Base-by-base conservation (phyloP, 176 grass and related monocot species). In the Phoenix roebelenii region DNA sequence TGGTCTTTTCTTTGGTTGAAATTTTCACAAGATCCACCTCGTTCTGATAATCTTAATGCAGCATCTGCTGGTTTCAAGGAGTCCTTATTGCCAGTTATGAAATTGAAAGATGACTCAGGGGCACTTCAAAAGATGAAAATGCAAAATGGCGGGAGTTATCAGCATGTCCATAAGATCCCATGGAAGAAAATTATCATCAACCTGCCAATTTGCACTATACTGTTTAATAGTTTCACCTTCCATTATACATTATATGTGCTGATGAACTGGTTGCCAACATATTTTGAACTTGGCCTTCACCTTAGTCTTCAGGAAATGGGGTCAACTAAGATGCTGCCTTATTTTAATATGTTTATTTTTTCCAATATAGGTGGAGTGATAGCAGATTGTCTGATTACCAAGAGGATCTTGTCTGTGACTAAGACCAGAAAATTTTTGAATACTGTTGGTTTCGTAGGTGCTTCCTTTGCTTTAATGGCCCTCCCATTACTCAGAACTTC, bases 181-280 rank as follows among this genome's bases (percentile, higher is more conserved):
- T 88, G 84, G 84, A 77, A 63, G 64, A 87, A 65, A 68, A 88
- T 94, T 54, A 82, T 94, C 15, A 77, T 85, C 67, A 85, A 74
- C 39, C 71, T 94, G 51, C 84, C 89, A 24, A 77, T 94, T 30
- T 94, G 89, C 81, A 78, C 89, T 61, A 94, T 94, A 54, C 70
- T 88, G 22, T 74, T 88, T 2, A 94, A 88, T 60, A 94, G 88
- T 63, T 94, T 94, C 75, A 94, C 89, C 25, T 94, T 94, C 66
- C 89, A 85, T 69, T 94, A 94, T 50, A 84, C 89, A 22, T 59
- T 94, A 52, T 94, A 88, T 60, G 84, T 94, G 49, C 61, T 94
- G 25, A 85, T 94, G 84, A 94, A 94, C 55, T 94, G 89, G 89
- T 64, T 94, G 65, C 89, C 89, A 19, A 94, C 89, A 25, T 94